Percentiles rank a stretch among this genome's conserved stretches.
These are phyloP conservation scores for Limonium bicolor DNA, from an alignment of 148 eudicot species.

Conservation along the genomic window DNA sequence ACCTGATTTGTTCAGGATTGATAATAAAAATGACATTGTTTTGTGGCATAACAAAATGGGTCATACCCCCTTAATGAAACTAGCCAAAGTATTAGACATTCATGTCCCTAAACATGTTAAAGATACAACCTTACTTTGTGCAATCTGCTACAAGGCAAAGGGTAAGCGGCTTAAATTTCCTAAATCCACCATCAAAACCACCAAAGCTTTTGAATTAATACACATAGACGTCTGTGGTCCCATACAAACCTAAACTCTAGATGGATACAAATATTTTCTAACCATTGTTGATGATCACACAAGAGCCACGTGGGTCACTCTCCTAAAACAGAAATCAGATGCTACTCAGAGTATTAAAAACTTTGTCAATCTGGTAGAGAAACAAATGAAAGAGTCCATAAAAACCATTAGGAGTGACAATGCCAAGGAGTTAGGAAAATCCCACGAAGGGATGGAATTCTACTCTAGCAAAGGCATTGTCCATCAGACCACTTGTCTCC, in stretches of 20 bases:
- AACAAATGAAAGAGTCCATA: neutral
- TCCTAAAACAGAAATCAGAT: neutral
- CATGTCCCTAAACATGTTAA: neutral
- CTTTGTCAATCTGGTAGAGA: neutral
- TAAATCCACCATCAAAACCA: neutral
- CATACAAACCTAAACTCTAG: neutral
- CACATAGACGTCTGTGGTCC: slow-evolving; percentile 3
- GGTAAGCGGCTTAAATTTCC: neutral
- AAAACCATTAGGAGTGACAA: neutral
- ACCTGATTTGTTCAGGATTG: too few relatives aligned
- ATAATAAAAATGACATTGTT: neutral
- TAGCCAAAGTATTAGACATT: neutral
- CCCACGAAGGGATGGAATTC: too few relatives aligned
- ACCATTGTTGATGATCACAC: slow-evolving; percentile 1
- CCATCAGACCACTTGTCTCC: neutral
- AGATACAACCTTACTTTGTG: neutral
- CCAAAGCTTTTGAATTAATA: neutral
- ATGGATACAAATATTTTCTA: neutral
- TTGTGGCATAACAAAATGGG: neutral
- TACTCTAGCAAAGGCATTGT: neutral
- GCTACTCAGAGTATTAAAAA: neutral
- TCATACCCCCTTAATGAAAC: neutral
- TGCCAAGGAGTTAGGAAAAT: neutral
- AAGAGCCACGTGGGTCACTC: neutral
- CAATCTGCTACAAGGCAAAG: neutral